Base-by-base conservation (phyloP, 257 asterid genomes). In the Craterostigma plantagineum region DNA sequence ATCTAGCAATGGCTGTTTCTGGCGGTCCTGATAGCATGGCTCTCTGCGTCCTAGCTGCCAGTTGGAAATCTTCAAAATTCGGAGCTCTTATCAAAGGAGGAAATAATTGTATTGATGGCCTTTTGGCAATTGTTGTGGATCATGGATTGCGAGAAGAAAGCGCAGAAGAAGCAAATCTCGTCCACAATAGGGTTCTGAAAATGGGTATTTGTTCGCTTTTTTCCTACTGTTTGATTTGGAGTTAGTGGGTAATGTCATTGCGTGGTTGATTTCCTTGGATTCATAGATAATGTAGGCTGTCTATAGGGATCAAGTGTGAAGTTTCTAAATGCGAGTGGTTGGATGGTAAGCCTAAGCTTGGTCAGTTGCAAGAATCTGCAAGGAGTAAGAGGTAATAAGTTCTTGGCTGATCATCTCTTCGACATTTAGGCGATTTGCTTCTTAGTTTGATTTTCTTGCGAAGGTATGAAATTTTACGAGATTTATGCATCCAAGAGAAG, bases 21-120 rank as follows among this genome's bases (percentile, higher is more conserved):
- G 98, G 98, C 47, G 95, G 95, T 38, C 91, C 98, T 49, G 98
- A 87, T 65, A 82, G 98, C 63, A 72, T 82, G 53, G 93, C 93
- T 45, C 76, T 87, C 4, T 82, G 95, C 56, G 62, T 74, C 27
- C 51, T 87, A 53, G 72, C 93, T 50, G 78, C 79, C 49, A 63
- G 64, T 43, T 87, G 98, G 98, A 87, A 82, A 69, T 61, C 61
- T 51, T 65, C 59, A 35, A 63, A 56, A 42, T 37, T 16, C 34
- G 49, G 43, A 55, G 53, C 46, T 58, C 54, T 58, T 54, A 46
- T 56, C 35, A 33, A 49, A 38, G 63, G 60, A 56, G 66, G 70
- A 45, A 57, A 56, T 56, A 61, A 59, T 57, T 39, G 18, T 7
- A 36, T 74, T 58, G 86, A 74, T 8, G 93, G 91, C 33, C 75